phyloP scores from a whole-genome alignment of 2,329 filamentous ascomycete species.

The Botrytis hyacinthi region DNA sequence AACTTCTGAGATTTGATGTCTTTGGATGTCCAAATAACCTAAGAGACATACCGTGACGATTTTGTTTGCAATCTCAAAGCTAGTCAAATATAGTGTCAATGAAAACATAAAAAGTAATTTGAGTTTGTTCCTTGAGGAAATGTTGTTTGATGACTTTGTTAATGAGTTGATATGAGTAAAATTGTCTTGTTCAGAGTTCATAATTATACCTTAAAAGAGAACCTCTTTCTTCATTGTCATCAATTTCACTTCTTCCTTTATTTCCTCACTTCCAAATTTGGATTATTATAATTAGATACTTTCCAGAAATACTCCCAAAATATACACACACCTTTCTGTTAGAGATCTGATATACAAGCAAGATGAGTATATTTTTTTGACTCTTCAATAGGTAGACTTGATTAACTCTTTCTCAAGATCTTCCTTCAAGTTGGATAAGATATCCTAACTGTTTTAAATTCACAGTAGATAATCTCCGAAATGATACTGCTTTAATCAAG shows the following conservation, averaged over 20 bases:
- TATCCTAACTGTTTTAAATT: neutral
- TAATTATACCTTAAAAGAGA: neutral
- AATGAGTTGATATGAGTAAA: neutral
- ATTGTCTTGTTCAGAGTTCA: rapidly evolving
- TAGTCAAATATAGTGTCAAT: rapidly evolving
- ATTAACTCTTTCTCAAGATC: neutral
- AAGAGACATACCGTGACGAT: neutral
- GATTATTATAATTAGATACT: neutral
- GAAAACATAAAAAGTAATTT: neutral
- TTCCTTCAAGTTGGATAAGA: neutral
- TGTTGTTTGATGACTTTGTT: neutral
- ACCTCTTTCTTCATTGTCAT: neutral
- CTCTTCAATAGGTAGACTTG: neutral
- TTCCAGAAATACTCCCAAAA: rapidly evolving
- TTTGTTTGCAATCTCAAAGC: neutral
- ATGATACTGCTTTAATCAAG: neutral
- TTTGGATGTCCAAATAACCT: neutral
- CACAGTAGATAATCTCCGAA: neutral
- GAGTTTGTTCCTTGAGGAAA: neutral
- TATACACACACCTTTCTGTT: neutral
- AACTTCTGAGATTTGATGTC: neutral
- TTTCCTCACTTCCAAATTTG: neutral
- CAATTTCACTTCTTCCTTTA: rapidly evolving
- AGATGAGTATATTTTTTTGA: neutral
- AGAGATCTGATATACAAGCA: neutral